A percentile compares a stretch with the other conserved stretches of the same genome.
phyloP scores from a whole-genome alignment of 768 basidiomycete species.

The Russula griseocarnosa region DNA sequence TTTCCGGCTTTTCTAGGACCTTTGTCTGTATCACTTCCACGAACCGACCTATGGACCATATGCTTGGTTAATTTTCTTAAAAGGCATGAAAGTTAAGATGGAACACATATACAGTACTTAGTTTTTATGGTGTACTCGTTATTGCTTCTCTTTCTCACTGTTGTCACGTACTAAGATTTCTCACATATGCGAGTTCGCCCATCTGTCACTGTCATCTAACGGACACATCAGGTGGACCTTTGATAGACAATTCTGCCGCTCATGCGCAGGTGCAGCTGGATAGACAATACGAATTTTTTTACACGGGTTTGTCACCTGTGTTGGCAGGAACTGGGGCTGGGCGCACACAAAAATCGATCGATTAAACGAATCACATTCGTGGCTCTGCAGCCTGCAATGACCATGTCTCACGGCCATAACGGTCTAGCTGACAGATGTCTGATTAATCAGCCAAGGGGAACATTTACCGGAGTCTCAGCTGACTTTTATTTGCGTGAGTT shows the following conservation, averaged over 20 bases:
- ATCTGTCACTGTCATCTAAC: neutral
- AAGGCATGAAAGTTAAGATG: neutral
- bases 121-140: neutral
- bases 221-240: neutral
- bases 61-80: slow-evolving; percentile 2
- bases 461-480: neutral
- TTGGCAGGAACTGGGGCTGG: neutral
- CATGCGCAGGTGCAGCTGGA: neutral
- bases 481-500: neutral
- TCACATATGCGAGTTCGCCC: neutral
- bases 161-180: neutral
- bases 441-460: neutral
- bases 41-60: neutral
- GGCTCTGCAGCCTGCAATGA: neutral
- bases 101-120: neutral
- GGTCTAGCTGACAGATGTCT: neutral
- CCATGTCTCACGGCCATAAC: neutral
- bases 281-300: neutral
- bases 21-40: neutral
- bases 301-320: neutral
- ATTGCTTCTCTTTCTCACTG: slow-evolving; percentile 1
- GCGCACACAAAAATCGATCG: too few species aligned
- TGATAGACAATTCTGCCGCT: neutral
- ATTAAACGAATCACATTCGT: neutral
- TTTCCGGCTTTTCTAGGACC: neutral